Conservation (phyloP, 148 eudicot species). For the Dianthus caryophyllus region DNA sequence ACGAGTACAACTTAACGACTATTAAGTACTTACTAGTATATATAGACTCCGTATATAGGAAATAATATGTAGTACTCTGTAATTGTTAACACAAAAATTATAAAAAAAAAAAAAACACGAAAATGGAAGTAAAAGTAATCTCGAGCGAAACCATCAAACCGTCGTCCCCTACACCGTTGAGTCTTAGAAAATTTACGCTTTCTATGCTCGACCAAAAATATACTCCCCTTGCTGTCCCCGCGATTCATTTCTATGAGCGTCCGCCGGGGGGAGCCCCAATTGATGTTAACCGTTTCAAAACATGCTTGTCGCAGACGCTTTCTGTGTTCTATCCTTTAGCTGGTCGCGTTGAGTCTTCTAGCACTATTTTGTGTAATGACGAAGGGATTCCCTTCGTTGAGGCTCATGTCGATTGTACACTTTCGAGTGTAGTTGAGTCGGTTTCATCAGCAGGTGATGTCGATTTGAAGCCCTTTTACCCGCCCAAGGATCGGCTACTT, state of each 20-base stretch:
- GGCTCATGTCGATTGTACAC: background rate
- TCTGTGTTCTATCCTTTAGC: background rate
- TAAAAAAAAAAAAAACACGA: no score
- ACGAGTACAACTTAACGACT: no score
- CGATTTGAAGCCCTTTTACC: background rate
- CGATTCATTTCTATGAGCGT: background rate
- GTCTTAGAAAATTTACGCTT: no score
- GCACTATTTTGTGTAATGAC: background rate
- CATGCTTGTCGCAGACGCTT: background rate
- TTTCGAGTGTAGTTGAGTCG: background rate
- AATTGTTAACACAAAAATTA: no score
- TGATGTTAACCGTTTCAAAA: no score
- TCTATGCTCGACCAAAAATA: no score
- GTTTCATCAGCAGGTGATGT: background rate
- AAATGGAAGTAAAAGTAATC: no score
- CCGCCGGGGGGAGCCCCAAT: background rate
- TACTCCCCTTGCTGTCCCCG: background rate
- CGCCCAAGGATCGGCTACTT: background rate
- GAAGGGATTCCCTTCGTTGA: background rate
- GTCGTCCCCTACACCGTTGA: no score
- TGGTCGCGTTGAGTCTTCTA: background rate
- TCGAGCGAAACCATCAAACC: no score
- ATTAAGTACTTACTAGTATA: background rate
- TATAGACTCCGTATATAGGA: no score
- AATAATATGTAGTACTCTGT: no score